These are phyloP conservation scores for Dendrobium nobile DNA, from an alignment of 106 monocot species.

Conservation along the genomic window DNA sequence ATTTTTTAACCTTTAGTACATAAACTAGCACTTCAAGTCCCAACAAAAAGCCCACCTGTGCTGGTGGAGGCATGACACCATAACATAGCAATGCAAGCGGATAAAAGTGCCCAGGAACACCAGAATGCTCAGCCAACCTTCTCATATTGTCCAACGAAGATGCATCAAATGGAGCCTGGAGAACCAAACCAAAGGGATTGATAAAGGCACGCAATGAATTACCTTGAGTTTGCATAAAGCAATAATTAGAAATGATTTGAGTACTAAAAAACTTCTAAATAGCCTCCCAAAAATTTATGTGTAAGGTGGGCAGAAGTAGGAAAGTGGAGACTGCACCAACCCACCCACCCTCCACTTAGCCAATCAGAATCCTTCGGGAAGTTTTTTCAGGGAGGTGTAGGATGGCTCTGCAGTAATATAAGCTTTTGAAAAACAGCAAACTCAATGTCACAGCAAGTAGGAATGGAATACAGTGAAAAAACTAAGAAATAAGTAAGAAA, in stretches of 20 bases:
- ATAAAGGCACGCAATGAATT: neutral
- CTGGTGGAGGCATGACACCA: slow-evolving; percentile 94
- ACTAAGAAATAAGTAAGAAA: neutral
- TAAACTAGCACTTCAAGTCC: neutral
- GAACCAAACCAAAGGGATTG: neutral
- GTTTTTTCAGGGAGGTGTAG: no score
- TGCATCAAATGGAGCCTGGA: slow-evolving; percentile 79
- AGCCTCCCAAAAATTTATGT: neutral
- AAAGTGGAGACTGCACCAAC: neutral
- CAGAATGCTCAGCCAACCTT: slow-evolving; percentile 70
- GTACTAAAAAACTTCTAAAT: neutral
- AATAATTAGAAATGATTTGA: neutral
- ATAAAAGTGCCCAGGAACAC: slow-evolving; percentile 73
- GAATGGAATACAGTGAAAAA: neutral
- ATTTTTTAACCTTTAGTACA: neutral
- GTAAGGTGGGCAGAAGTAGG: neutral
- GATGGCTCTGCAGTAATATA: neutral
- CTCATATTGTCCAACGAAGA: slow-evolving; percentile 94
- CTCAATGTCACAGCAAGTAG: neutral
- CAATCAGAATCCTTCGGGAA: no score
- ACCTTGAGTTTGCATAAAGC: neutral
- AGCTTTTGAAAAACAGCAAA: neutral
- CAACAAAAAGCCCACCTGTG: slow-evolving; percentile 36
- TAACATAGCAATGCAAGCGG: slow-evolving; percentile 73
- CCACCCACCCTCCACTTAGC: no score